Evolutionary conservation across 345 rosid genomes (phyloP).

Genomic region (Aethionema arabicum): DNA sequence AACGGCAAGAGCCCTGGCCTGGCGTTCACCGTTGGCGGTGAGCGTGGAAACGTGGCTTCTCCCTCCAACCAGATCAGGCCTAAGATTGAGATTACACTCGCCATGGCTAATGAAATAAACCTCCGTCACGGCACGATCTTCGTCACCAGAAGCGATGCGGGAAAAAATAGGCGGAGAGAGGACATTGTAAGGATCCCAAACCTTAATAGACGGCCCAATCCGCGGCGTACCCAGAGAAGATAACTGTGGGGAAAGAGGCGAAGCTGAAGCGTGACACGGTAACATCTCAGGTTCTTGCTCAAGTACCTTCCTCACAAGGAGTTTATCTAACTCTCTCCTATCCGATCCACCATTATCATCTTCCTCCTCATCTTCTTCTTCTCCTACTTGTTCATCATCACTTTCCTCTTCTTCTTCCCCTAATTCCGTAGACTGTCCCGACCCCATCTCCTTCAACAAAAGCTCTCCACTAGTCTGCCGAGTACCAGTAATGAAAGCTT

Average conservation of each 20-base stretch:
- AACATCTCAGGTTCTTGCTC: conserved; percentile 89
- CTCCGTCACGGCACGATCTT: conserved; percentile 52
- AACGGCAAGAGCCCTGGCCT: conserved; percentile 90
- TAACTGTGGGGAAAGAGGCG: conserved; percentile 90
- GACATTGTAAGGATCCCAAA: conserved; percentile 97
- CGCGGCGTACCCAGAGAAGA: conserved; percentile 88
- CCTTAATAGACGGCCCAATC: conserved; percentile 84
- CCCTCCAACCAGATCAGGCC: conserved; percentile 81
- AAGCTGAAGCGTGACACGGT: conserved; percentile 88
- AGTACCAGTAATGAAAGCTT: conserved; percentile 3
- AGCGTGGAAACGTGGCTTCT: conserved; percentile 66
- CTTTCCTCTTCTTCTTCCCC: conserved; percentile 48
- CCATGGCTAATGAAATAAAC: conserved; percentile 76
- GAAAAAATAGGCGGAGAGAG: conserved; percentile 53
- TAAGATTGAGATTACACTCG: conserved; percentile 67
- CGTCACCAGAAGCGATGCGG: conserved; percentile 30
- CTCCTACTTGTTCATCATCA: conserved; percentile 29
- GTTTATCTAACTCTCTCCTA: conserved; percentile 39
- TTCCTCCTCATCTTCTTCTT: conserved; percentile 44
- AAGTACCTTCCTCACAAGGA: conserved; percentile 71
- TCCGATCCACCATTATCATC: conserved; percentile 33
- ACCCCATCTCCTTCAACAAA: conserved; percentile 50
- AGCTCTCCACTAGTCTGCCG: conserved; percentile 3
- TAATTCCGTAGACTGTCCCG: conserved; percentile 55
- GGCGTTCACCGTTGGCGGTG: conserved; percentile 77